Percentiles rank a stretch among this genome's conserved stretches.
These are phyloP conservation scores for Ceratocystis variospora DNA, from an alignment of 2,329 filamentous ascomycete species.

Conservation along the genomic window DNA sequence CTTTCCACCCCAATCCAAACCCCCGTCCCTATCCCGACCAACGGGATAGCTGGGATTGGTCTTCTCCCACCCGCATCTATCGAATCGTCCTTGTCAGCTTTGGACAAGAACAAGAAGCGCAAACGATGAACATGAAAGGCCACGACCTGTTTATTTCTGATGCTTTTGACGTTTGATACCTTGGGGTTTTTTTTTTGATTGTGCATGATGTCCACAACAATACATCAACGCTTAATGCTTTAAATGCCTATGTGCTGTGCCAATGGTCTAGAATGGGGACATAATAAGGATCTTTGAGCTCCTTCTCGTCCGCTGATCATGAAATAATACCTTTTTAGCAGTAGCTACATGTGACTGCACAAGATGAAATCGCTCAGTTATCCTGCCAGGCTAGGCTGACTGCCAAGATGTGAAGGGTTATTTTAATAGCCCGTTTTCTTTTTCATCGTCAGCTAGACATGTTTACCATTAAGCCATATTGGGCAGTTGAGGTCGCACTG, in stretches of 20 bases:
- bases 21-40: constrained; percentile 16
- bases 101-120: constrained; percentile 48
- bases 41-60: constrained; percentile 20
- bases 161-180: constrained; percentile 5
- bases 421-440: neutral
- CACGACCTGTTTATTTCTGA: neutral
- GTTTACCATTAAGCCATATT: neutral
- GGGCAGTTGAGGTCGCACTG: neutral
- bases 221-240: neutral
- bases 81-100: constrained; percentile 25
- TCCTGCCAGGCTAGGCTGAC: neutral
- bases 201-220: neutral
- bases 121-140: constrained; percentile 34
- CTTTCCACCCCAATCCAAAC: constrained; percentile 21
- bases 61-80: constrained; percentile 35
- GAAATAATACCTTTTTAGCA: neutral
- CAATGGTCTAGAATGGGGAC: neutral
- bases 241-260: neutral
- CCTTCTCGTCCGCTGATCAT: neutral
- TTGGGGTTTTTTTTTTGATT: constrained; percentile 2
- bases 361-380: neutral
- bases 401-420: neutral
- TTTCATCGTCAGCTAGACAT: neutral
- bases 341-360: neutral
- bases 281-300: neutral